Base-by-base conservation (phyloP, 2,329 filamentous ascomycete genomes). In the Dryadomyces quercivorus region DNA sequence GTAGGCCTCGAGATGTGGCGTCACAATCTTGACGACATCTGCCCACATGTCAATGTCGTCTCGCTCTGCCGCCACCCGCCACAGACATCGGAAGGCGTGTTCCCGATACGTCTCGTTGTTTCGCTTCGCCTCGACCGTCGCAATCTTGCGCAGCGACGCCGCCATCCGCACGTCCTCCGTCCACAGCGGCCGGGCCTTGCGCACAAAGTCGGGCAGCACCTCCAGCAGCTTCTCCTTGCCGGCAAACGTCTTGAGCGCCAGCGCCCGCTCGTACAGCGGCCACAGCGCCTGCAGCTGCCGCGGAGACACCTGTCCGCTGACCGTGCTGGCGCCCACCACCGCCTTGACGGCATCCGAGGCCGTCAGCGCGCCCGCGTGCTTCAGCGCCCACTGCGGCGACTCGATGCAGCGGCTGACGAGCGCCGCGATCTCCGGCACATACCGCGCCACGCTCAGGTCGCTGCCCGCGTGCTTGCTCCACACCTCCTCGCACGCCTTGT, bases 401-500 rank as follows among this genome's bases (percentile, higher is more conserved):
- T 87, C 84, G 8, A 97, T 73, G 53, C 88, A 79, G 40, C 76
- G 73, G 40, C 80, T 74, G 1, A 84, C 80, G 1, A 97, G 75
- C 0, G 69, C 70, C 4, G 86, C 75, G 60, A 97, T 95, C 68
- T 98, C 93, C 42, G 77, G 77, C 7, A 95, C 77, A 64, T 95
- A 95, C 1, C 95, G 78, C 49, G 86, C 78, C 5, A 95, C 88
- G 0, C 88, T 85, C 34, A 91, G 82, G 36, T 79, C 82, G 47
- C 89, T 91, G 51, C 91, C 92, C 0, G 94, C 91, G 63, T 95
- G 91, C 61, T 95, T 88, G 50, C 81, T 79, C 93, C 93, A 98
- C 0, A 90, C 88, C 55, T 90, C 86, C 42, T 81, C 75, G 64
- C 94, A 95, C n/a, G 83, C 79, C 59, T 88, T 85, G 55, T 80